Conservation (phyloP, 2,329 filamentous ascomycete species). For the Ceratocystis alfenasii region DNA sequence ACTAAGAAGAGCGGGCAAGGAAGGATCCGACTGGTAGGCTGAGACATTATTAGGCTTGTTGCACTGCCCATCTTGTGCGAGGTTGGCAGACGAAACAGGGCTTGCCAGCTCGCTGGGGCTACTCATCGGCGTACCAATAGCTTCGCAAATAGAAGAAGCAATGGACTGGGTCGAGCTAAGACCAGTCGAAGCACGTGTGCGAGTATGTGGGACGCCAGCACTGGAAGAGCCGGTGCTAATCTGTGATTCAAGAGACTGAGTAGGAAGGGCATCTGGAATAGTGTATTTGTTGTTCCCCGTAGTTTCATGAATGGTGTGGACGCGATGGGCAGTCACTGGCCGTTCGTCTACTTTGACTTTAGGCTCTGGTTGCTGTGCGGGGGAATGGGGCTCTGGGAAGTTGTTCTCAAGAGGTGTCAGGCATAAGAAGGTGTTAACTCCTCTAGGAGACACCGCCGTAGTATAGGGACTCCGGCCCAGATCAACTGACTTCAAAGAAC, state of each 20-base stretch:
- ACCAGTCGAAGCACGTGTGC: constrained; percentile 18
- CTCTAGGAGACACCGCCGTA: constrained; percentile 16
- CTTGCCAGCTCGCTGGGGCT: constrained; percentile 44
- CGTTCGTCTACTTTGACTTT: constrained; percentile 31
- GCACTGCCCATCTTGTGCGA: constrained; percentile 14
- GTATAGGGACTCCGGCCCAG: constrained; percentile 26
- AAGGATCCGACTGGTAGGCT: constrained; percentile 51
- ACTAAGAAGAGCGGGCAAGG: constrained; percentile 50
- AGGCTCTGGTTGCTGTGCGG: constrained; percentile 23
- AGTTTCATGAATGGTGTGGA: constrained; percentile 27
- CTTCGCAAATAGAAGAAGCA: constrained; percentile 34
- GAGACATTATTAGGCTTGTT: constrained; percentile 36
- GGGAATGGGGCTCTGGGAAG: constrained; percentile 30
- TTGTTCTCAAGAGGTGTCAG: constrained; percentile 23
- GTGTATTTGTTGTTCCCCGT: not conserved
- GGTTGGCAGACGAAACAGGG: constrained; percentile 36
- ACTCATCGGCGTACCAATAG: constrained; percentile 40
- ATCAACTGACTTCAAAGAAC: constrained; percentile 38
- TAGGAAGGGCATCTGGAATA: constrained; percentile 14
- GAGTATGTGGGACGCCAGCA: not conserved
- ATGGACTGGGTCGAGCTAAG: constrained; percentile 41
- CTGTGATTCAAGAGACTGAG: constrained; percentile 15
- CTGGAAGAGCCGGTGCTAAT: constrained; percentile 13
- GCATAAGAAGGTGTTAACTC: constrained; percentile 20
- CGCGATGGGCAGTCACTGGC: constrained; percentile 38